A percentile compares a stretch with the other conserved stretches of the same genome.
Evolutionary conservation across 2,329 filamentous ascomycete genomes (phyloP).

Genomic region (Dothideomycetes sp.): DNA sequence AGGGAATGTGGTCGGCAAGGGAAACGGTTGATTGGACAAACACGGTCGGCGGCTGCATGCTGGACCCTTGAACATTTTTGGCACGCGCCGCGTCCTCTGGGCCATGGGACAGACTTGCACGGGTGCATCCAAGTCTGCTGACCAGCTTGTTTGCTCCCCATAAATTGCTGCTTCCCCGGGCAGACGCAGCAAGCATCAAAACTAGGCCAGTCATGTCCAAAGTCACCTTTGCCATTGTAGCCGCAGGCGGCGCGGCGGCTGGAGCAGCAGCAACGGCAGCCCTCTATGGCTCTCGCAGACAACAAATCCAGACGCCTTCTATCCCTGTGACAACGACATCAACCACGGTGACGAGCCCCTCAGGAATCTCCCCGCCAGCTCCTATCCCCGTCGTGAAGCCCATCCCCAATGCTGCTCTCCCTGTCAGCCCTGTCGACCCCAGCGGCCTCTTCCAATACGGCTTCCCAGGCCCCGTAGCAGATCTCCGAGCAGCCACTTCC

Average conservation of each 20-base stretch:
- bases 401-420: slow-evolving; percentile 13
- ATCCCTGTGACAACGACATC: slow-evolving; percentile 24
- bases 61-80: not conserved
- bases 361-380: slow-evolving; percentile 16
- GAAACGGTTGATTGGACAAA: not conserved
- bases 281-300: slow-evolving; percentile 27
- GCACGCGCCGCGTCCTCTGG: not conserved
- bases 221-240: slow-evolving; percentile 37
- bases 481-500: slow-evolving; percentile 65
- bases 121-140: too few relatives aligned
- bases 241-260: slow-evolving; percentile 35
- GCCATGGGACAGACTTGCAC: too few relatives aligned
- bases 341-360: slow-evolving; percentile 18
- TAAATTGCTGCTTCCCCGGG: not conserved
- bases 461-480: slow-evolving; percentile 81
- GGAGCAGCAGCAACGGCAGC: slow-evolving; percentile 39
- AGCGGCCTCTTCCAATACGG: slow-evolving; percentile 46
- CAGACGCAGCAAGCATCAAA: too few relatives aligned
- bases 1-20: not conserved
- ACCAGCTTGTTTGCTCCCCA: not conserved
- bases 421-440: slow-evolving; percentile 32
- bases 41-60: too few relatives aligned
- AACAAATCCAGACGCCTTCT: slow-evolving; percentile 12
- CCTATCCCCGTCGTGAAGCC: slow-evolving; percentile 9
- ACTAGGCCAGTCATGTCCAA: slow-evolving; percentile 32